Base-by-base conservation (phyloP, 352 stramenopile genomes). In the Phytopythium kandeliae region DNA sequence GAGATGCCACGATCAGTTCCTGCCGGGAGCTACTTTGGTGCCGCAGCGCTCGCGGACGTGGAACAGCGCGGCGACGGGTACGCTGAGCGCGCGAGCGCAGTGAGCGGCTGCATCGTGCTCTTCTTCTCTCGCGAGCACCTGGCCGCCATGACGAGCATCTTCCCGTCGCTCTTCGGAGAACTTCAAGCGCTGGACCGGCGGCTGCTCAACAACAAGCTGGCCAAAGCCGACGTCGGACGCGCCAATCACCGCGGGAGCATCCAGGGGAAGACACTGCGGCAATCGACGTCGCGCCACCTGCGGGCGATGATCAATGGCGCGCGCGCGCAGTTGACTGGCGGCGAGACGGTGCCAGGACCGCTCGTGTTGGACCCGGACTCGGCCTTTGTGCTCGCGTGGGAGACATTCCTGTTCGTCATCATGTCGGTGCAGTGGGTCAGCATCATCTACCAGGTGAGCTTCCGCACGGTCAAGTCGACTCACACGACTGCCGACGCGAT, bases 51-150 rank as follows among this genome's bases (percentile, higher is more conserved):
- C 0, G 61, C 70, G 5, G 28, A 51, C 16, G 26, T 9, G 0
- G 45, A 81, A 15, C 76, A 83, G 6, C 53, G 60, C 9, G 63
- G 56, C 8, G 59, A 85, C 30, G 75, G 74, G 2, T 78, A 86
- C 36, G 63, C 60, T 4, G 71, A 86, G 38, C 67, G 66, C 25
- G 63, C 83, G 35, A 82, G 67, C 25, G 67, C 74, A 0, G 77
- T 78, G 26, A 78, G 67, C 24, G 74, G 74, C 2, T 81, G 71
- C 21, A 73, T 88, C 21, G 36, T 85, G 46, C 36, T 86, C 0
- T 74, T 78, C 22, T 41, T 86, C 1, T 70, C 69, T 10, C 68
- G 63, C 3, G 65, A 86, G 11, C 70, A 84, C 15, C 50, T 85
- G 3, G 46, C 67, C 3, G 54, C 63, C 0, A 83, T 85, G 71